Conservation (phyloP, 2,329 filamentous ascomycete species). For the Ceratocystis cubensis region DNA sequence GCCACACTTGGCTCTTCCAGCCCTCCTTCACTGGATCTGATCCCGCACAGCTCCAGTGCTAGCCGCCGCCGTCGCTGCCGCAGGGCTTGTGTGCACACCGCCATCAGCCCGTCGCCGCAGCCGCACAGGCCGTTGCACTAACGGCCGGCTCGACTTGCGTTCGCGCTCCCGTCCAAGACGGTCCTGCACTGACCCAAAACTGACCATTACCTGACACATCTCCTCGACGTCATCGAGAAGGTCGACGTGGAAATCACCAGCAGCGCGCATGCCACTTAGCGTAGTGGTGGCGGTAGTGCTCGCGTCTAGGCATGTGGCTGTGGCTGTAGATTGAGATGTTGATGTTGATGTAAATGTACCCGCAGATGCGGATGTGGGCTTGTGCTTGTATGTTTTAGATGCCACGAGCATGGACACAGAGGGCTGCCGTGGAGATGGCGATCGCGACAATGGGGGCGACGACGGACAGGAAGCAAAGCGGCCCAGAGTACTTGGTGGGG, state of each 20-base stretch:
- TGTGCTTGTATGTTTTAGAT: no score
- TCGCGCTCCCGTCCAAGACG: background rate
- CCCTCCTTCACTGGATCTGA: background rate
- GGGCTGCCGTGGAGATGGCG: background rate
- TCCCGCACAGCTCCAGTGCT: background rate
- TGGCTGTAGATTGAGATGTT: background rate
- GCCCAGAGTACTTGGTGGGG: background rate
- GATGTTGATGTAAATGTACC: no score
- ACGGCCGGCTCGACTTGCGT: background rate
- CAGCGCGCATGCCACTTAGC: background rate
- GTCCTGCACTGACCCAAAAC: conserved; percentile 7
- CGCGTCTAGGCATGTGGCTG: background rate
- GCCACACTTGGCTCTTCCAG: background rate
- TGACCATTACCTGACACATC: conserved; percentile 3
- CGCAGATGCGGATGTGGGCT: no score
- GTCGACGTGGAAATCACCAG: background rate
- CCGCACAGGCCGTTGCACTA: conserved; percentile 5
- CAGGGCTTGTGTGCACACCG: background rate
- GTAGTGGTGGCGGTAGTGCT: background rate
- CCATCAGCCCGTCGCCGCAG: conserved; percentile 2
- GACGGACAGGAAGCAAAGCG: background rate
- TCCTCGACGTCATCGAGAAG: background rate
- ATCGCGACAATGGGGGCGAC: background rate
- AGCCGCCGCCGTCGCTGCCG: background rate
- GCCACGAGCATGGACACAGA: background rate